Evolutionary conservation across 1,284 basidiomycete species (phyloP), one percentile per base, ranked within the genome.

Genomic region (Wallemia hederae): DNA sequence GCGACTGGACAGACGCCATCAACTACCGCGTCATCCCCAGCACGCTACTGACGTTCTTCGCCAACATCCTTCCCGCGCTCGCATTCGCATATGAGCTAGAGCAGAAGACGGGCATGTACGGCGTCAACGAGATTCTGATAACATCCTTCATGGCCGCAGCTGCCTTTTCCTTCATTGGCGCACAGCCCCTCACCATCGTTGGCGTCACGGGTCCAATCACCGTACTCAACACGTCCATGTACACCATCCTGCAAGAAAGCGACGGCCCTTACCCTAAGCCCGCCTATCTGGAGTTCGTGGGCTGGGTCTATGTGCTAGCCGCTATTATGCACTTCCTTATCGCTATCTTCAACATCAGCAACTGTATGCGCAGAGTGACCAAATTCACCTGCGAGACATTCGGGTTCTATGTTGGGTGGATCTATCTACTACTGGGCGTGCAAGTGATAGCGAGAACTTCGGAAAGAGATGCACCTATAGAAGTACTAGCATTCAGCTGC

Each of bases 71-170:
- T 58, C 89, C 90, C 1, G 88, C 85, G 7, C 81, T 94, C 59
- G 89, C 91, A 1, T 96, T 96, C 69, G 86, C 88, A 22, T 72
- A 96, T 57, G 89, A 96, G 68, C 76, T 97, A 59, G 91, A 94
- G 69, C 85, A 92, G 70, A 90, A 88, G 0, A 88, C 87, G 1
- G 77, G 80, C 26, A 78, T 85, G 65, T 96, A 92, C 71, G 89
- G 88, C 5, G 84, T 96, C 5, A 78, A 87, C 17, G 92, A 97
- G 69, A 85, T 91, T 7, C 68, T 75, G 11, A 33, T 29, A 24
- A 3, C 80, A 58, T 84, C 81, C 0, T 88, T 88, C 68, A 83
- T 94, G 78, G 85, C 88, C 0, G 84, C 89, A 0, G 84, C 89
- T 67, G 76, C 90, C n/a, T 92, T 94, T 66, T 82, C 88, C 0